Conservation (phyloP, 306 rosid genomes). For the Begonia masoniana region DNA sequence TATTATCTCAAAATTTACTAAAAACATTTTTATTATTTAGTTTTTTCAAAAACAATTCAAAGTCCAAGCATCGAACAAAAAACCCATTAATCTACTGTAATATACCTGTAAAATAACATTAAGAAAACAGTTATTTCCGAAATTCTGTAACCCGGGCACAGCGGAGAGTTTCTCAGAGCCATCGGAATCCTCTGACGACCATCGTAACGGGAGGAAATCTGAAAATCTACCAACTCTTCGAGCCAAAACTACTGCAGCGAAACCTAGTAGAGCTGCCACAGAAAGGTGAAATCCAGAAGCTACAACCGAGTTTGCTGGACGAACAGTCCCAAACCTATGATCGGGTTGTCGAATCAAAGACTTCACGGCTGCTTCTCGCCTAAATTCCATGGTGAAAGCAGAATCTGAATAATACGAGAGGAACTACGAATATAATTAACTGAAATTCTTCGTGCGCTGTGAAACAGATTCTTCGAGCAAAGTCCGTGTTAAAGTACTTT, state of each 20-base stretch:
- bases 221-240: slow-evolving; percentile 25
- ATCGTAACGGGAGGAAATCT: slow-evolving; percentile 19
- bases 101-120: slow-evolving; percentile 80
- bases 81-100: background rate
- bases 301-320: slow-evolving; percentile 14
- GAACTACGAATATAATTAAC: too few species aligned
- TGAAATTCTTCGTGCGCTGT: too few species aligned
- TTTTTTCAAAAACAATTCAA: background rate
- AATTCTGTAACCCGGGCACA: slow-evolving; percentile 74
- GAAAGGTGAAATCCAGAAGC: slow-evolving; percentile 22
- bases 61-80: background rate
- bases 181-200: slow-evolving; percentile 14
- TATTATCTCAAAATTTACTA: background rate
- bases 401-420: too few species aligned
- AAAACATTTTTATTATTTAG: background rate
- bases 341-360: slow-evolving; percentile 17
- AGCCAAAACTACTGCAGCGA: slow-evolving; percentile 33
- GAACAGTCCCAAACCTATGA: slow-evolving; percentile 14
- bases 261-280: slow-evolving; percentile 30
- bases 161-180: slow-evolving; percentile 11
- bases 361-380: background rate
- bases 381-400: too few species aligned
- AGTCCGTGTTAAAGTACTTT: too few species aligned
- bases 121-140: slow-evolving; percentile 69
- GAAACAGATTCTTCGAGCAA: too few species aligned